These are phyloP conservation scores for Trichoderma atrobrunneum DNA, from an alignment of 2,329 filamentous ascomycete species.

Conservation along the genomic window DNA sequence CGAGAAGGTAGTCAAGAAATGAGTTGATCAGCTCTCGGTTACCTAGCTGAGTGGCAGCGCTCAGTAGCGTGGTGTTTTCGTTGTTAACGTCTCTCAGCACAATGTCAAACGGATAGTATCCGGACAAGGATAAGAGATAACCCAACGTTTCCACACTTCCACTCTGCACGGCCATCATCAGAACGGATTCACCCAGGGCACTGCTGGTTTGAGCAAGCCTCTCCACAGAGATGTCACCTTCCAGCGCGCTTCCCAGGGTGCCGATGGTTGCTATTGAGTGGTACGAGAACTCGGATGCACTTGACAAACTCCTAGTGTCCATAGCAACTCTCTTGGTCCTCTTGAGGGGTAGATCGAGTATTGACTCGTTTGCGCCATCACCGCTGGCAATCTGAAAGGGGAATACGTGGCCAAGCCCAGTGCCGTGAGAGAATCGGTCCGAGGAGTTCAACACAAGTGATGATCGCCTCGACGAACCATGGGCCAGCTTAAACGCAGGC, in stretches of 20 bases:
- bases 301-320: conserved; percentile 86
- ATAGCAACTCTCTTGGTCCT: conserved; percentile 79
- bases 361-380: conserved; percentile 39
- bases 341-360: conserved; percentile 38
- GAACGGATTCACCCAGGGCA: conserved; percentile 74
- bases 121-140: conserved; percentile 74
- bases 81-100: conserved; percentile 84
- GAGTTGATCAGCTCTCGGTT: conserved; percentile 71
- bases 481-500: conserved; percentile 44
- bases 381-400: conserved; percentile 66
- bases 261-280: conserved; percentile 76
- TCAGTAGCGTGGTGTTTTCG: conserved; percentile 84
- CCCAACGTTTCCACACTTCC: conserved; percentile 68
- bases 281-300: conserved; percentile 78
- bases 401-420: conserved; percentile 78
- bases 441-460: conserved; percentile 43
- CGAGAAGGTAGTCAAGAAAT: conserved; percentile 68
- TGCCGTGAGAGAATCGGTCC: conserved; percentile 54
- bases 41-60: conserved; percentile 83
- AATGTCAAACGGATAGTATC: conserved; percentile 68
- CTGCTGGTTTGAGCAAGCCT: conserved; percentile 70
- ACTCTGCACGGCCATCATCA: conserved; percentile 80
- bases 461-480: conserved; percentile 43
- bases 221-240: conserved; percentile 84
- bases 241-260: conserved; percentile 69